Evolutionary conservation across 2,329 filamentous ascomycete genomes (phyloP), one percentile per base, ranked within the genome.

Genomic region (Talaromyces sp.): DNA sequence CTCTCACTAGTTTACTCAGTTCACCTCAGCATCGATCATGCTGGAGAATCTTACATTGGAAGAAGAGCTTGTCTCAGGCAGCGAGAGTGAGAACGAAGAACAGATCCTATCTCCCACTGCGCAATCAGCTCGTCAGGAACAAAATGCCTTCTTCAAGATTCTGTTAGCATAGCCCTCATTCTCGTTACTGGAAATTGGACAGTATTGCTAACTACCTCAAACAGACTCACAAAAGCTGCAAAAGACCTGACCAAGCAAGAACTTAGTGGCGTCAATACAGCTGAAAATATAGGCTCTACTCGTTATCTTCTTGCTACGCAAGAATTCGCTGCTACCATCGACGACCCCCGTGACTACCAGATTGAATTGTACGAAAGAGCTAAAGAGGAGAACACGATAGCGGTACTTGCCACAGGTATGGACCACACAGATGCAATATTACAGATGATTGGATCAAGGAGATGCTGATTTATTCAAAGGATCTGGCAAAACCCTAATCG

Each of bases 401-500:
- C 95, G 0, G 95, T 99, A 0, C 84, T 98, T 1, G 93, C 96
- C 72, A 97, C 94, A n/a, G 65, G 65, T 66, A 63, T 50, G 1
- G 27, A 6, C 27, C 4, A 31, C 27, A 31, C 35, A 37, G 13
- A 37, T 13, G 3, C 35, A 37, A 11, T 37, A 3, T 37, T 10
- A 10, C 1, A 37, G 9, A 37, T 37, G 35, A 37, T 31, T 31
- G 27, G 27, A 37, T 39, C 45, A 15, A 13, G 27, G 35, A 22
- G 37, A 22, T 50, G 62, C 17, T 50, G 27, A 64, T 43, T 64
- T 25, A 67, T 25, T 47, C 19, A 27, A 35, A 89, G 90, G 95
- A 13, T 93, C 92, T 3, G 95, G 95, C 2, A 99, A 99, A 79
- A 99, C 95, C 0, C 82, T 97, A n/a, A 97, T 99, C 70, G 93